phyloP scores from a whole-genome alignment of 2,329 filamentous ascomycete species.

The Elsinoe necatrix region DNA sequence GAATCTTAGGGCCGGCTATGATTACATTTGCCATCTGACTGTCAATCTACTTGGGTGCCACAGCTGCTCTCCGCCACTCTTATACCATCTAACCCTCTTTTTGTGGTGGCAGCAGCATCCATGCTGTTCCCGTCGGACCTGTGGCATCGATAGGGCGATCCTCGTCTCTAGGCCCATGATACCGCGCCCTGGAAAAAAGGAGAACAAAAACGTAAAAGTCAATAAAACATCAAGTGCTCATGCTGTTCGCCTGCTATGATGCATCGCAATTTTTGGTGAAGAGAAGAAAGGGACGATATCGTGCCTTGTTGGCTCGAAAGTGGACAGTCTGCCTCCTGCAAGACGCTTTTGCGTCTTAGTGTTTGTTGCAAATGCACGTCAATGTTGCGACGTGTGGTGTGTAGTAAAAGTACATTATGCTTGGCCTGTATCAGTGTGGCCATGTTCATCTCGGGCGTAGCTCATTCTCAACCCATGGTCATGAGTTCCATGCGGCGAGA shows the following conservation, averaged over 20 bases:
- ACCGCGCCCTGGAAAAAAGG: not conserved
- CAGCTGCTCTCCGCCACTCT: not conserved
- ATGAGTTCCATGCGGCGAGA: conserved; percentile 22
- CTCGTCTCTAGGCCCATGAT: conserved; percentile 3
- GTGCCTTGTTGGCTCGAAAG: not conserved
- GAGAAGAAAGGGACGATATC: not conserved
- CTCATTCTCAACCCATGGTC: conserved; percentile 21
- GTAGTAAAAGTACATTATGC: conserved; percentile 14
- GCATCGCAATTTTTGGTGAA: conserved; percentile 13
- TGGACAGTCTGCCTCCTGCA: conserved; percentile 11
- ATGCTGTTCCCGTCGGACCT: not conserved
- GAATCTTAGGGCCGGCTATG: conserved; percentile 11
- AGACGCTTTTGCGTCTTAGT: not conserved
- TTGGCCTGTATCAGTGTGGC: conserved; percentile 3
- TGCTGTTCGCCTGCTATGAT: conserved; percentile 14
- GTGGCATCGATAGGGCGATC: not conserved
- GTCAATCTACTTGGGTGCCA: conserved; percentile 4
- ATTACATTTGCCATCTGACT: conserved; percentile 8
- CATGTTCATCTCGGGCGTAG: conserved; percentile 13
- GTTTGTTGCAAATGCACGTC: not conserved
- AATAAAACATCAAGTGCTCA: conserved; percentile 14
- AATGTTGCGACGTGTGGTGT: not conserved
- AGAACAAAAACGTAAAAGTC: conserved; percentile 11
- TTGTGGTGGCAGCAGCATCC: not conserved
- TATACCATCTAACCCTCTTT: not conserved